Percentiles rank a stretch among this genome's conserved stretches.
Conservation (phyloP, 768 basidiomycete genomes). For the Mrakia hoshinonis region DNA sequence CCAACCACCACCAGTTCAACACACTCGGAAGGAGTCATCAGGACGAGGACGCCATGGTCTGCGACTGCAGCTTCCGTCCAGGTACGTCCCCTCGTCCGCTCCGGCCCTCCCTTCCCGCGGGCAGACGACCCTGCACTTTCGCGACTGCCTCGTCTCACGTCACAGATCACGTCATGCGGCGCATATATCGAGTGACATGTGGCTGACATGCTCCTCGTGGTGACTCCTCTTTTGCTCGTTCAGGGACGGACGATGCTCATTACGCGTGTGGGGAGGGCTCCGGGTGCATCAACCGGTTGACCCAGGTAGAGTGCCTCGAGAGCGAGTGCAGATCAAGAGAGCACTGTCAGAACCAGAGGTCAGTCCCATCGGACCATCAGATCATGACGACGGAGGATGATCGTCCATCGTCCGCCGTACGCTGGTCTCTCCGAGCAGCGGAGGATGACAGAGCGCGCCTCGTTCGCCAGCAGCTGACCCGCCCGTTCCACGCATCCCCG, state of each 20-base stretch:
- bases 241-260: constrained; percentile 55
- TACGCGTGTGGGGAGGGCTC: constrained; percentile 75
- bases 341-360: constrained; percentile 92
- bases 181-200: neutral
- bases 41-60: constrained; percentile 83
- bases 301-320: constrained; percentile 90
- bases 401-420: neutral
- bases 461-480: neutral
- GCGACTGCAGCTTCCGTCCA: constrained; percentile 78
- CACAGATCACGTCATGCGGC: neutral
- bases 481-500: neutral
- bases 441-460: neutral
- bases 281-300: constrained; percentile 94
- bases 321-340: constrained; percentile 75
- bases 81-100: constrained; percentile 50
- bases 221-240: neutral
- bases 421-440: neutral
- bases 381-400: constrained; percentile 8
- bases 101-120: neutral
- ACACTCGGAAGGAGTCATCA: constrained; percentile 79
- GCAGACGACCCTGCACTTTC: neutral
- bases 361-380: constrained; percentile 36
- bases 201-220: neutral
- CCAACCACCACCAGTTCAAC: constrained; percentile 80
- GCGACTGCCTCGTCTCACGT: neutral